These are phyloP conservation scores for Mucor circinelloides DNA, from an alignment of 371 early-diverging fungal genomes.

Conservation along the genomic window DNA sequence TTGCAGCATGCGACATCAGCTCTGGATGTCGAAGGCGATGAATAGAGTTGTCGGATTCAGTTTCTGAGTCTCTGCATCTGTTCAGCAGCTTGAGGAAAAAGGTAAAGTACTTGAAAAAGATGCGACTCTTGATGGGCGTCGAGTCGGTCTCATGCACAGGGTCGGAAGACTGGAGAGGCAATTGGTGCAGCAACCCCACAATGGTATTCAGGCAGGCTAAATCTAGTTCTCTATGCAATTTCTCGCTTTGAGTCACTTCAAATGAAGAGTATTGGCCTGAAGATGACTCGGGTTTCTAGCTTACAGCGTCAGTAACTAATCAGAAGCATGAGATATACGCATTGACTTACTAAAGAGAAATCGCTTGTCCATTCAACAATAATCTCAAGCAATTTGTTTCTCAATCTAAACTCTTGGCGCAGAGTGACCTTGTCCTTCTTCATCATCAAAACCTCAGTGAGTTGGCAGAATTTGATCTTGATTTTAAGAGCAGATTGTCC, in stretches of 20 bases:
- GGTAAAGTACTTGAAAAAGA: conserved; percentile 86
- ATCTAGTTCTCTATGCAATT: conserved; percentile 81
- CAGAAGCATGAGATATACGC: not conserved
- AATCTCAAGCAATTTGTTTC: conserved; percentile 81
- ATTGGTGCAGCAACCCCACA: conserved; percentile 74
- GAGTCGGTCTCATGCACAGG: conserved; percentile 66
- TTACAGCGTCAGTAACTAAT: not conserved
- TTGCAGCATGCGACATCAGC: not conserved
- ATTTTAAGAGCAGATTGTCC: conserved; percentile 71
- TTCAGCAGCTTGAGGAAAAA: conserved; percentile 89
- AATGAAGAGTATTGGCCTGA: conserved; percentile 35
- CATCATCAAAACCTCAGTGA: conserved; percentile 79
- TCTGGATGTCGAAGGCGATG: conserved; percentile 13
- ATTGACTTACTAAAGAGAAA: conserved; percentile 55
- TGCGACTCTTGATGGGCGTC: conserved; percentile 70
- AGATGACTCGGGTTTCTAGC: conserved; percentile 38
- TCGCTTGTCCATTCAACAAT: conserved; percentile 91
- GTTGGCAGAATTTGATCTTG: conserved; percentile 85
- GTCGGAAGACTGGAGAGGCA: conserved; percentile 84
- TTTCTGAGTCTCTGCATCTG: conserved; percentile 75
- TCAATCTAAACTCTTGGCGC: conserved; percentile 84
- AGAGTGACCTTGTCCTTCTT: conserved; percentile 81
- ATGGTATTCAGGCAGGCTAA: conserved; percentile 84
- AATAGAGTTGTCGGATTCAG: conserved; percentile 4
- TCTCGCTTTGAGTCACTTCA: conserved; percentile 53